Base-by-base conservation (phyloP, 2,329 filamentous ascomycete genomes). In the Colletotrichum melonis region DNA sequence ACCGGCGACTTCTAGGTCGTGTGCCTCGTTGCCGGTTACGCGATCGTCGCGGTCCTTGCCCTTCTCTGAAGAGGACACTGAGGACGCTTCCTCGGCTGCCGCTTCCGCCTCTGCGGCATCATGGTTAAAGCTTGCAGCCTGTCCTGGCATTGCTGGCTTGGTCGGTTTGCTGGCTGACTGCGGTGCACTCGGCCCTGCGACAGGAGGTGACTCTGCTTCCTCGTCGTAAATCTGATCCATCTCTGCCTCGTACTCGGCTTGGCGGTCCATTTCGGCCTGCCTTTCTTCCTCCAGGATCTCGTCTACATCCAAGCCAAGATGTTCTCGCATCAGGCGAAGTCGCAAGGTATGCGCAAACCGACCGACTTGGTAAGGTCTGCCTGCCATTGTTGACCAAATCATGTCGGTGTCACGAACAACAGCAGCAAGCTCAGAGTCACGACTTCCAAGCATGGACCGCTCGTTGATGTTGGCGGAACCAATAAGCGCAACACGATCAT, bases 381-480 rank as follows among this genome's bases (percentile, higher is more conserved):
- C 95, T 64, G 90, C 95, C 97, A 99, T 98, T 66, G 90, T 94
- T 6, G 95, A 98, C 87, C 91, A 92, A 71, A 98, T 90, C 91
- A 98, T 95, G 81, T 98, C 95, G 1, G 94, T 96, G 80, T 99
- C 97, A 66, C 96, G 91, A 55, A 99, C 94, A 56, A 98, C 89
- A 7, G 95, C 93, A 5, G 96, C 97, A 75, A 94, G 92, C 83
- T 99, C 97, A 0, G 96, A 98, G 82, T 99, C 97, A 78, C 97
- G 91, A 62, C 91, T 93, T 9, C 97, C 97, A 74, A 98, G 83
- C 95, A 98, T 95, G 7, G 96, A 98, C 58, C 97, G 92, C 82
- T 99, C 97, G 78, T 99, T 99, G 86, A 99, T 98, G 81, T 99
- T 99, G 66, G 97, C 97, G 58, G 96, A 98, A 22, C 97, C 97